Conservation (phyloP, 306 rosid genomes). For the Medicago arabica region DNA sequence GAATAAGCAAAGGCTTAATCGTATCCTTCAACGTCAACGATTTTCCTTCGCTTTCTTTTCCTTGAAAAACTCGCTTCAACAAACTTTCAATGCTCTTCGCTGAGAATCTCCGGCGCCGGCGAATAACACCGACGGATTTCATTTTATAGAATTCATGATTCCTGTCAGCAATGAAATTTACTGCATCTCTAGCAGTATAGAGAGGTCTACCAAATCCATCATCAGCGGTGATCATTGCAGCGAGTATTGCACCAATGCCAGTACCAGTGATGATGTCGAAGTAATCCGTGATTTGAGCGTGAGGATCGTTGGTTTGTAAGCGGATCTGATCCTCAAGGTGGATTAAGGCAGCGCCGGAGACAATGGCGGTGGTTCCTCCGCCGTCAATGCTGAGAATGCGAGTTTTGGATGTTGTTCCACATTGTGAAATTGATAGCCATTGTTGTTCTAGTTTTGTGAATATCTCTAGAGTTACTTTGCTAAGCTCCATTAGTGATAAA, state of each 20-base stretch:
- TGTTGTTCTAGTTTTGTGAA: conserved; percentile 89
- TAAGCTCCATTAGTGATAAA: conserved; percentile 65
- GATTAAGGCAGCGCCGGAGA: conserved; percentile 72
- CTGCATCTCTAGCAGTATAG: conserved; percentile 72
- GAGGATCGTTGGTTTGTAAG: conserved; percentile 70
- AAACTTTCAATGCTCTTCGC: conserved; percentile 28
- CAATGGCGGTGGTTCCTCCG: conserved; percentile 78
- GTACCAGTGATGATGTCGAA: conserved; percentile 89
- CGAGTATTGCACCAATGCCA: conserved; percentile 83
- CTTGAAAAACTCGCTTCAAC: conserved; percentile 45
- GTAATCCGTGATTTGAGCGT: conserved; percentile 79
- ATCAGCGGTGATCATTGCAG: conserved; percentile 70
- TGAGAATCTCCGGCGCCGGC: conserved; percentile 59
- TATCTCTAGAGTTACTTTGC: conserved; percentile 85
- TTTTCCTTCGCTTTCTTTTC: conserved; percentile 56
- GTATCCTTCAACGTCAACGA: conserved; percentile 80
- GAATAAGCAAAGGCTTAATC: conserved; percentile 81
- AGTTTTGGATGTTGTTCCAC: conserved; percentile 60
- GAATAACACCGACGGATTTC: conserved; percentile 44
- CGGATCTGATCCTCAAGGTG: conserved; percentile 99
- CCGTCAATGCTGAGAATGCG: conserved; percentile 96
- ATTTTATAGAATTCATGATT: conserved; percentile 54
- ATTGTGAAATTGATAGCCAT: conserved; percentile 96
- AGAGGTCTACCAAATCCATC: conserved; percentile 85
- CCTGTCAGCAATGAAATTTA: conserved; percentile 40